A percentile compares a stretch with the other conserved stretches of the same genome.
Conservation (phyloP, 345 rosid genomes). For the Eucalyptus tenuipes region DNA sequence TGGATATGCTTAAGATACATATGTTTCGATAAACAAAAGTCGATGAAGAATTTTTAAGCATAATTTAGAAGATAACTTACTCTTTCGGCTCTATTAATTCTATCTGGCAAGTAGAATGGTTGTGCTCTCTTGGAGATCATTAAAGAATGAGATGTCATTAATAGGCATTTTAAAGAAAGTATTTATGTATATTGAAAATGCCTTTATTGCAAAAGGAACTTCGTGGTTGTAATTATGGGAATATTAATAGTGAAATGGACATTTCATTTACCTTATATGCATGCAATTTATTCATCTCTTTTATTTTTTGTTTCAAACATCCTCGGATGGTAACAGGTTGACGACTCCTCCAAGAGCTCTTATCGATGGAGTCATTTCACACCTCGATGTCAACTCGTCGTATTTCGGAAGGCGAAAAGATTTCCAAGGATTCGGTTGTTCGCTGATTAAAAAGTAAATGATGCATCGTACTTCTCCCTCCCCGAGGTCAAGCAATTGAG, state of each 20-base stretch:
- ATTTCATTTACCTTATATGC: background rate
- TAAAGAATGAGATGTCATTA: background rate
- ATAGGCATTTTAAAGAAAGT: background rate
- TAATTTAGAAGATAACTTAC: background rate
- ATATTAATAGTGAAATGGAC: background rate
- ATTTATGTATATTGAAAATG: background rate
- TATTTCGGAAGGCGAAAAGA: background rate
- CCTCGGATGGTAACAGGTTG: too few species aligned
- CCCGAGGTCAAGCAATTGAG: background rate
- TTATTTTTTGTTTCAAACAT: too few species aligned
- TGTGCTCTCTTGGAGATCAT: background rate
- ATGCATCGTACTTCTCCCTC: background rate
- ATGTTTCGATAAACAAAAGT: background rate
- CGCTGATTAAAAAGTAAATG: background rate
- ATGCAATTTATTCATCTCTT: background rate
- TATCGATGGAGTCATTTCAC: background rate
- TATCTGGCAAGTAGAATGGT: rapidly evolving
- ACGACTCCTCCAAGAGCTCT: background rate
- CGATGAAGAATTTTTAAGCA: background rate
- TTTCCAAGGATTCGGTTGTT: background rate
- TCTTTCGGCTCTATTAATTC: rapidly evolving
- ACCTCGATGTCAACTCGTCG: background rate
- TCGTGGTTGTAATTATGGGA: rapidly evolving
- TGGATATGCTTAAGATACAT: rapidly evolving
- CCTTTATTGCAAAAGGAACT: background rate